These are phyloP conservation scores for Oryza glumipatula DNA, from an alignment of 176 grass and related monocot genomes.

Conservation along the genomic window DNA sequence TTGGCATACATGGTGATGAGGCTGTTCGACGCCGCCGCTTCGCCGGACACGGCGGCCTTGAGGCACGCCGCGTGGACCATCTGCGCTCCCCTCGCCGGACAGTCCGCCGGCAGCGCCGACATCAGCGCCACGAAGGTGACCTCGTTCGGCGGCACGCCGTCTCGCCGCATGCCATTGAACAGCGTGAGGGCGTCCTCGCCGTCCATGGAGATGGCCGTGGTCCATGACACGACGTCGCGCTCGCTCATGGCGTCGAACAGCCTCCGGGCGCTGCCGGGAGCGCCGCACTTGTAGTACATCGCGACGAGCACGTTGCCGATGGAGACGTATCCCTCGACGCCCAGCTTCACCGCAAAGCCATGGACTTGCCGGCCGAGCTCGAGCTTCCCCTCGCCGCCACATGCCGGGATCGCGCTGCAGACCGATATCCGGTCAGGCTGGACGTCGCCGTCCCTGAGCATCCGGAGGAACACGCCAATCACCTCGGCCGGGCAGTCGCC, in stretches of 20 bases:
- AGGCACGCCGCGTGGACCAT: slow-evolving; percentile 72
- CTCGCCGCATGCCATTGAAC: slow-evolving; percentile 65
- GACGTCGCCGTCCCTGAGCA: slow-evolving; percentile 53
- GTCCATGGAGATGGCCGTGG: slow-evolving; percentile 80
- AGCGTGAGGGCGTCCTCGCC: slow-evolving; percentile 44
- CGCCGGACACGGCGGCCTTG: slow-evolving; percentile 50
- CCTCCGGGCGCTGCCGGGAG: slow-evolving; percentile 40
- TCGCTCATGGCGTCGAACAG: slow-evolving; percentile 56
- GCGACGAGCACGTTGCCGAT: slow-evolving; percentile 79
- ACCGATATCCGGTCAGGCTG: slow-evolving; percentile 75
- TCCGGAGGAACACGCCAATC: slow-evolving; percentile 50
- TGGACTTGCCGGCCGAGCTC: slow-evolving; percentile 72
- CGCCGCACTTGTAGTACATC: slow-evolving; percentile 76
- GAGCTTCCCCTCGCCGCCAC: slow-evolving; percentile 38
- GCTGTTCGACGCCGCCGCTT: slow-evolving; percentile 60
- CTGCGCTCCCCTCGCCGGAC: slow-evolving; percentile 49
- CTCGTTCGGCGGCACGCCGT: slow-evolving; percentile 71
- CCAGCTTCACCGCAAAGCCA: slow-evolving; percentile 62
- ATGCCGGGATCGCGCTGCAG: slow-evolving; percentile 65
- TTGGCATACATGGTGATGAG: slow-evolving; percentile 91
- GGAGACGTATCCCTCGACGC: slow-evolving; percentile 48
- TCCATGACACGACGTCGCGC: slow-evolving; percentile 81
- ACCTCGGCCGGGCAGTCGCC: slow-evolving; percentile 55
- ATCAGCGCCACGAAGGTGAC: slow-evolving; percentile 85
- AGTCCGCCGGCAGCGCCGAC: slow-evolving; percentile 48